Percentiles rank a stretch among this genome's conserved stretches.
Evolutionary conservation across 208 protist genomes (phyloP).

Genomic region (Novymonas esmeraldas): DNA sequence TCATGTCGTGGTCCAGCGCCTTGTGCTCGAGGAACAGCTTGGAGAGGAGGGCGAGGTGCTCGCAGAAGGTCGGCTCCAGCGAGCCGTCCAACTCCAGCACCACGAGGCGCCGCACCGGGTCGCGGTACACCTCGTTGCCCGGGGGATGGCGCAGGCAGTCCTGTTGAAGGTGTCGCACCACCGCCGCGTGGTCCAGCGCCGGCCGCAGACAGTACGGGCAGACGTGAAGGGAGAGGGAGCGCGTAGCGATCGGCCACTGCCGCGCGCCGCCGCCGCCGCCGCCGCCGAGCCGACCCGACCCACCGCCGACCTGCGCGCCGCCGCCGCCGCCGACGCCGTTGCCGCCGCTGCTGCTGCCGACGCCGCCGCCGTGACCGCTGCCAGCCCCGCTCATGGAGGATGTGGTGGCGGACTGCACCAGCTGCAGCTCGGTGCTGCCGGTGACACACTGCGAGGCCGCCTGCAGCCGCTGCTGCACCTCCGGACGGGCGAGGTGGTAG

Average conservation of each 20-base stretch:
- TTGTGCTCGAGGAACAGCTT: conserved; percentile 99
- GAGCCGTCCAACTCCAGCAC: conserved; percentile 98
- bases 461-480: conserved; percentile 63
- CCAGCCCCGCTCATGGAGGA: neutral
- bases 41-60: conserved; percentile 98
- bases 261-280: neutral
- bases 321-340: conserved; percentile 11
- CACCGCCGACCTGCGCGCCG: neutral
- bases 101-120: conserved; percentile 84
- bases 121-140: conserved; percentile 88
- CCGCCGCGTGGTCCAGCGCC: conserved; percentile 84
- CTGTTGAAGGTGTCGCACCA: conserved; percentile 81
- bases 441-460: conserved; percentile 50
- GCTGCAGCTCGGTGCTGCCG: conserved; percentile 56
- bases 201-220: conserved; percentile 98
- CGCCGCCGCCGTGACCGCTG: too few relatives aligned
- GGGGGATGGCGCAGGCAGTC: conserved; percentile 92
- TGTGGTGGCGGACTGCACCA: conserved; percentile 30
- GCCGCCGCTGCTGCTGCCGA: neutral
- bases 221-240: conserved; percentile 92
- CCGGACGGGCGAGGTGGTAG: conserved; percentile 91
- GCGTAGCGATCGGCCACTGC: conserved; percentile 36
- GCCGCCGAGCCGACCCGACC: neutral
- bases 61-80: conserved; percentile 96
- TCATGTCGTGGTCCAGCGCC: conserved; percentile 99